Conservation (phyloP, 768 basidiomycete species). For the Termitomyces sp. region DNA sequence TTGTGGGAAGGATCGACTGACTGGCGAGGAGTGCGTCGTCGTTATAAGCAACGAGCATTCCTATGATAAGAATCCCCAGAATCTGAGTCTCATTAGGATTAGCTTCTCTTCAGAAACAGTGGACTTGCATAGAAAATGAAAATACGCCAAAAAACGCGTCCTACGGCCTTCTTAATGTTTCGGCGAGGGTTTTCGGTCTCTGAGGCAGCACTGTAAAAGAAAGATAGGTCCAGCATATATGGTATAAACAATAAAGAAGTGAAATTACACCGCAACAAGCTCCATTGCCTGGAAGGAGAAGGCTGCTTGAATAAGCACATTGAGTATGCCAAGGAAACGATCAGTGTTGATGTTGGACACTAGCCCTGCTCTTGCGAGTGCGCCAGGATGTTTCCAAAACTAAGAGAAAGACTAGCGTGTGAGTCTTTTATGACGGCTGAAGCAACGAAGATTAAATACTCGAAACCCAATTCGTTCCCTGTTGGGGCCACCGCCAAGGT, state of each 20-base stretch:
- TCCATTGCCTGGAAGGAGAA: slow-evolving; percentile 83
- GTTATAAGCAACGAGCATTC: slow-evolving; percentile 73
- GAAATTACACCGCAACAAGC: slow-evolving; percentile 54
- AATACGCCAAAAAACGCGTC: slow-evolving; percentile 78
- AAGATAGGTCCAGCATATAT: slow-evolving; percentile 1
- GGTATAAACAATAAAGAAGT: neutral
- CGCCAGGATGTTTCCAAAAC: slow-evolving; percentile 75
- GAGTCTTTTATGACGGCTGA: neutral
- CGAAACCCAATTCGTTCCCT: slow-evolving; percentile 65
- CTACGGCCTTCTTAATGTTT: slow-evolving; percentile 73
- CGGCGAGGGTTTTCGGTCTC: slow-evolving; percentile 76
- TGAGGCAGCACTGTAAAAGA: slow-evolving; percentile 54
- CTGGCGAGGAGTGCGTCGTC: slow-evolving; percentile 45
- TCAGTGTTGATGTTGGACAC: slow-evolving; percentile 38
- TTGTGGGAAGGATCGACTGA: slow-evolving; percentile 3
- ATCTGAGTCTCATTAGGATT: slow-evolving; percentile 30
- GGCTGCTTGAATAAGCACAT: slow-evolving; percentile 45
- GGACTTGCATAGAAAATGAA: slow-evolving; percentile 63
- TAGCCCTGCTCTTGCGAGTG: slow-evolving; percentile 37
- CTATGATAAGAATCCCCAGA: slow-evolving; percentile 66
- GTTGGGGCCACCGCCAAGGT: slow-evolving; percentile 73
- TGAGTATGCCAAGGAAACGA: slow-evolving; percentile 39
- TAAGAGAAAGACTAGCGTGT: slow-evolving; percentile 13
- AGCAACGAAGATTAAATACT: slow-evolving; percentile 29
- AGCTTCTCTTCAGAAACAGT: too few relatives aligned